Percentiles rank a stretch among this genome's conserved stretches.
These are phyloP conservation scores for Penicillium sp. DNA, from an alignment of 2,329 filamentous ascomycete genomes.

Conservation along the genomic window DNA sequence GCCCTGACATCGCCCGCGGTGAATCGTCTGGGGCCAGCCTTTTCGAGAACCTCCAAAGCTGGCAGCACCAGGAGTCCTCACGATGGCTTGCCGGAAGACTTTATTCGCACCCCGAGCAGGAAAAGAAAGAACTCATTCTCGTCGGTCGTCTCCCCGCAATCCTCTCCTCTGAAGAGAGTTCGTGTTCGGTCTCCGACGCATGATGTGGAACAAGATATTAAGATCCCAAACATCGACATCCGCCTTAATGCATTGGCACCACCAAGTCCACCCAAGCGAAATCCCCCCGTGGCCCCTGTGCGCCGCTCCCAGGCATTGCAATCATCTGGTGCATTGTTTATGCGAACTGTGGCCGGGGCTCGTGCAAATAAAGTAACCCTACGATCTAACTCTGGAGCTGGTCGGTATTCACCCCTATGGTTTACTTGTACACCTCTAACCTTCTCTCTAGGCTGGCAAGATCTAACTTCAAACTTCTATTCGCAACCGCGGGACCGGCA, in stretches of 20 bases:
- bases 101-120: constrained; percentile 41
- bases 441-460: constrained; percentile 50
- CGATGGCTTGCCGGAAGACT: constrained; percentile 29
- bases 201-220: constrained; percentile 28
- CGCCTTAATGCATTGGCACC: constrained; percentile 17
- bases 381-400: constrained; percentile 36
- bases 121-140: constrained; percentile 48
- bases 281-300: constrained; percentile 31
- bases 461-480: constrained; percentile 60
- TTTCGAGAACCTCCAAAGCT: constrained; percentile 38
- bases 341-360: constrained; percentile 35
- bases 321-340: constrained; percentile 39
- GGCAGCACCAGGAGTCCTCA: constrained; percentile 26
- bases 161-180: constrained; percentile 47
- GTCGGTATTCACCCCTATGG: constrained; percentile 26
- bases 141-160: constrained; percentile 48
- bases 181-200: constrained; percentile 32
- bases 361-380: constrained; percentile 33
- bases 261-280: constrained; percentile 19
- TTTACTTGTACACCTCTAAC: constrained; percentile 16
- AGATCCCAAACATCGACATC: constrained; percentile 30
- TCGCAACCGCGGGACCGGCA: constrained; percentile 55
- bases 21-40: constrained; percentile 43
- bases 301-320: constrained; percentile 37
- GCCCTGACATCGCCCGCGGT: constrained; percentile 44